These are phyloP conservation scores for Holtermannia corniformis DNA, from an alignment of 768 basidiomycete genomes.

Conservation along the genomic window DNA sequence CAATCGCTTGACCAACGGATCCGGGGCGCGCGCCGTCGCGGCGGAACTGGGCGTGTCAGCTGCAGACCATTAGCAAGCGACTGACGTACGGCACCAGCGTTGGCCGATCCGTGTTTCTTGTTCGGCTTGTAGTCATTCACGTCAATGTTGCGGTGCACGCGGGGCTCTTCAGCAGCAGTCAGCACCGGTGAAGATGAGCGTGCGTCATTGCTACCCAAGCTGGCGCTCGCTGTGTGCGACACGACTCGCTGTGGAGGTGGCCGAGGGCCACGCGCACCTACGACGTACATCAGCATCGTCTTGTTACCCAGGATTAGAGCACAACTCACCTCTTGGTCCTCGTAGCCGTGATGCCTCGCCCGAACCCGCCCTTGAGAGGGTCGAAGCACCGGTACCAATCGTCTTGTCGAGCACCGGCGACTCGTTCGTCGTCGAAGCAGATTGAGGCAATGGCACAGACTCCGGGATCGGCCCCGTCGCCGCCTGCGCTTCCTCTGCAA, in stretches of 20 bases:
- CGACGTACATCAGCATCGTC: neutral
- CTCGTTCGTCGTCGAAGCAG: neutral
- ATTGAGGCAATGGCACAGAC: too few relatives aligned
- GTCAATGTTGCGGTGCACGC: neutral
- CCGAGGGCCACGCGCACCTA: slow-evolving; percentile 26
- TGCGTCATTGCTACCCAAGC: slow-evolving; percentile 4
- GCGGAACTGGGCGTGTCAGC: slow-evolving; percentile 5
- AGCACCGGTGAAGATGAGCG: neutral
- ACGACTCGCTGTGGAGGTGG: slow-evolving; percentile 20
- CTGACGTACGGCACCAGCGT: slow-evolving; percentile 7
- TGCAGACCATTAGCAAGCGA: neutral
- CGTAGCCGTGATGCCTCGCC: slow-evolving; percentile 23
- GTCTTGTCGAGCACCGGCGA: slow-evolving; percentile 6
- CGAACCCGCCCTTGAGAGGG: slow-evolving; percentile 21
- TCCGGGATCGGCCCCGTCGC: too few relatives aligned
- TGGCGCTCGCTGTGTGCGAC: slow-evolving; percentile 5
- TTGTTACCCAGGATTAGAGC: neutral
- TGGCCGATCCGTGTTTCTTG: slow-evolving; percentile 5
- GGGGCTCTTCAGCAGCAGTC: slow-evolving; percentile 4
- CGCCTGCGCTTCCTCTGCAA: neutral
- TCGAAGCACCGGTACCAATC: slow-evolving; percentile 1
- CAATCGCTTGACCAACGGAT: slow-evolving; percentile 18
- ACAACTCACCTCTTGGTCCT: slow-evolving; percentile 26
- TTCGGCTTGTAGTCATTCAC: slow-evolving; percentile 4
- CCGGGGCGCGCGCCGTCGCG: slow-evolving; percentile 13